Percentiles rank a stretch among this genome's conserved stretches.
These are phyloP conservation scores for Sequoiadendron giganteum DNA, from an alignment of 75 land plant genomes.

Conservation along the genomic window DNA sequence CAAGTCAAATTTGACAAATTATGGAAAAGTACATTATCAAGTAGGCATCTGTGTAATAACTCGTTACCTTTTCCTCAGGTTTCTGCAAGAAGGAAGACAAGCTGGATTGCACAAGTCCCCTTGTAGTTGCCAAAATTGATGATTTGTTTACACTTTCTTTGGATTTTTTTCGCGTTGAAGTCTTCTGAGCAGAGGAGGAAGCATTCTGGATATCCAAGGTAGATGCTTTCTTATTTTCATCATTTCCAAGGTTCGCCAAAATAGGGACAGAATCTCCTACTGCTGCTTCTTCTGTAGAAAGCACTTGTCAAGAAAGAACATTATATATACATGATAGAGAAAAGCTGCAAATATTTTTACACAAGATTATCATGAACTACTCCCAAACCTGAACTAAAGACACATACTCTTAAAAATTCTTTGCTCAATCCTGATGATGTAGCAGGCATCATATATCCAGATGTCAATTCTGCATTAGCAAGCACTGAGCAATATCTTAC, in stretches of 20 bases:
- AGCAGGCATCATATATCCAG: neutral
- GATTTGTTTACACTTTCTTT: constrained; percentile 7
- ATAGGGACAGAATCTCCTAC: constrained; percentile 6
- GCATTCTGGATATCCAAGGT: constrained; percentile 6
- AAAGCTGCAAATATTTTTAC: neutral
- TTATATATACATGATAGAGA: neutral
- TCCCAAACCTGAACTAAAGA: neutral
- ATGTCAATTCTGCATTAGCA: neutral
- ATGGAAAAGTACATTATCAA: neutral
- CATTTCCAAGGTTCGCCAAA: constrained; percentile 14
- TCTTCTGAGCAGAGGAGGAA: constrained; percentile 1
- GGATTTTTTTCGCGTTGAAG: constrained; percentile 7
- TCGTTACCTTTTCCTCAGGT: constrained; percentile 44
- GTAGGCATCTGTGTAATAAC: neutral
- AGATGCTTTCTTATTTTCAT: neutral
- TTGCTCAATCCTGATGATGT: neutral
- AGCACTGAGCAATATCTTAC: neutral
- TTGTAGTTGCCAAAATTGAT: constrained; percentile 8
- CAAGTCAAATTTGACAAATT: neutral
- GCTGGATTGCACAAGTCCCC: constrained; percentile 53
- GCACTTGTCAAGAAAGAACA: neutral
- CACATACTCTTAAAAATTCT: neutral
- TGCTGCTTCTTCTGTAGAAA: constrained; percentile 11
- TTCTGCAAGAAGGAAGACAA: constrained; percentile 58
- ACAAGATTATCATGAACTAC: neutral